These are phyloP conservation scores for Zygosaccharomyces pseudobailii DNA, from an alignment of 1,139 yeast genomes.

Conservation along the genomic window DNA sequence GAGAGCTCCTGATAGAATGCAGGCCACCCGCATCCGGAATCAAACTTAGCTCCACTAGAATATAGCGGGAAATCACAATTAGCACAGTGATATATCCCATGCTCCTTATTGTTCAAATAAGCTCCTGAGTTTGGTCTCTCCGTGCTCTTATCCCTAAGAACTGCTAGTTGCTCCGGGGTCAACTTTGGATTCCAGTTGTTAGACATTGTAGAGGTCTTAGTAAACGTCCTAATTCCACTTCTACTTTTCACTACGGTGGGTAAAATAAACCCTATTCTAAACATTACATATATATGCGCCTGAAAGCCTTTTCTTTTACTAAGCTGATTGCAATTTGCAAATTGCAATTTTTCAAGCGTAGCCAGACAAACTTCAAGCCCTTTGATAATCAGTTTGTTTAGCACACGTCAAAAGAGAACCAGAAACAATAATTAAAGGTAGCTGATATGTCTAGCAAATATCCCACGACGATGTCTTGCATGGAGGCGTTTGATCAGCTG, in stretches of 20 bases:
- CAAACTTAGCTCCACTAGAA: conserved; percentile 73
- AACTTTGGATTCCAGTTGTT: conserved; percentile 67
- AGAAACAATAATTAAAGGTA: not conserved
- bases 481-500: conserved; percentile 82
- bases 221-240: not conserved
- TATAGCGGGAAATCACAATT: conserved; percentile 81
- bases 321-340: not conserved
- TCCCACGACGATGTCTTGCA: conserved; percentile 54
- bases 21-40: conserved; percentile 97
- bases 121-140: conserved; percentile 80
- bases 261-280: not conserved
- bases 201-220: conserved; percentile 4
- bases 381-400: not conserved
- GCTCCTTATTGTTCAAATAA: conserved; percentile 43
- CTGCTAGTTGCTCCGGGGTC: conserved; percentile 71
- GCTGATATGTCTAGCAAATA: conserved; percentile 18
- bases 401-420: too few relatives aligned
- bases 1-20: conserved; percentile 79
- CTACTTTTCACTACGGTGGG: not conserved
- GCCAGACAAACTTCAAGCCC: not conserved
- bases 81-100: conserved; percentile 76
- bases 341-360: not conserved
- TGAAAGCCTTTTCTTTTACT: not conserved
- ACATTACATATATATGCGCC: not conserved
- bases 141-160: conserved; percentile 75